Evolutionary conservation across 2,329 filamentous ascomycete genomes (phyloP).

Genomic region (Aspergillus flavus): DNA sequence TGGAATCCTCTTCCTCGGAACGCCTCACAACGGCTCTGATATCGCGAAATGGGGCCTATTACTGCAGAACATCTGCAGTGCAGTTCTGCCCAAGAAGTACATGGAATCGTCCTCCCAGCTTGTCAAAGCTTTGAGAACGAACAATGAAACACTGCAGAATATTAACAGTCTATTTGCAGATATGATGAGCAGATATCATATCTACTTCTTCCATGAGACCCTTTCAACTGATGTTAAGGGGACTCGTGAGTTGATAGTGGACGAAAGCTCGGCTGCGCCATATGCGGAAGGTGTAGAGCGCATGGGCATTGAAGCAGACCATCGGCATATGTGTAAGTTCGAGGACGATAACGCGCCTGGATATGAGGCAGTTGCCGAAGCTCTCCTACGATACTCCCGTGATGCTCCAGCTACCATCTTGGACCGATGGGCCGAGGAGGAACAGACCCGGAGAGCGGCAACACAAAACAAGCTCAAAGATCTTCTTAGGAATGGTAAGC

Average conservation of each 20-base stretch:
- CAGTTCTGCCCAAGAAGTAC: conserved; percentile 65
- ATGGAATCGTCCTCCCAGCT: conserved; percentile 70
- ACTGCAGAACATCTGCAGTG: conserved; percentile 68
- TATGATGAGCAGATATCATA: conserved; percentile 69
- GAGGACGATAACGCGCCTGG: conserved; percentile 65
- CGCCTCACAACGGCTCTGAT: conserved; percentile 72
- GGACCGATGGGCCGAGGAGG: conserved; percentile 63
- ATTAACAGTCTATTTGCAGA: conserved; percentile 75
- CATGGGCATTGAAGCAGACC: conserved; percentile 74
- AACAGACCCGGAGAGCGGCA: conserved; percentile 41
- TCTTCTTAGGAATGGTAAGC: conserved; percentile 37
- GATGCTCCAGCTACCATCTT: conserved; percentile 59
- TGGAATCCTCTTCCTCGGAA: conserved; percentile 75
- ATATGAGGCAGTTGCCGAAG: conserved; percentile 58
- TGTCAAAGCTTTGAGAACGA: conserved; percentile 69
- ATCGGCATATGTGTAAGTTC: conserved; percentile 74
- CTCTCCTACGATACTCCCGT: conserved; percentile 48
- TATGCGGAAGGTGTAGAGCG: conserved; percentile 70
- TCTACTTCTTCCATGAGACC: conserved; percentile 77
- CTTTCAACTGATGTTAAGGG: conserved; percentile 70
- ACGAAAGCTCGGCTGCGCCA: conserved; percentile 69
- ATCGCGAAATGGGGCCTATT: conserved; percentile 68
- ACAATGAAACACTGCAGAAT: conserved; percentile 73
- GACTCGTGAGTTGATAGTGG: conserved; percentile 66
- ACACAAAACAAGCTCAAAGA: conserved; percentile 42